Evolutionary conservation across 2,329 filamentous ascomycete genomes (phyloP).

Genomic region (Nothophoma quercina): DNA sequence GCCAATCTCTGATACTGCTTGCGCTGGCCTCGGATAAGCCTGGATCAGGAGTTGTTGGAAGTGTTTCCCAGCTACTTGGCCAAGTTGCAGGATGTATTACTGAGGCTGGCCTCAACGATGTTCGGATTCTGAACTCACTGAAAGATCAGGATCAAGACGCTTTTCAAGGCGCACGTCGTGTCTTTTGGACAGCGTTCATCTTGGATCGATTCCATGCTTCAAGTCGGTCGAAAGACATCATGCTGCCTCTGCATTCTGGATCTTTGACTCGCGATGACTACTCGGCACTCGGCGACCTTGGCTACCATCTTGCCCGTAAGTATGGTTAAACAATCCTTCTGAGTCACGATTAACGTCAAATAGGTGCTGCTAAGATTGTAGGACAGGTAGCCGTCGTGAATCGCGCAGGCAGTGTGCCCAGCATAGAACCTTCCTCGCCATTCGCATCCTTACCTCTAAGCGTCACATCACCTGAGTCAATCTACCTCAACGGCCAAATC

Average conservation of each 20-base stretch:
- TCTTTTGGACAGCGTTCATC: constrained; percentile 48
- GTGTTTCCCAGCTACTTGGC: constrained; percentile 40
- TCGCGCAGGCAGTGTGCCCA: constrained; percentile 39
- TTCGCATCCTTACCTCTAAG: constrained; percentile 37
- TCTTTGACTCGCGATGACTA: constrained; percentile 44
- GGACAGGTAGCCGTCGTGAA: constrained; percentile 41
- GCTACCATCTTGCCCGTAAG: constrained; percentile 48
- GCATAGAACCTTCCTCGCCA: constrained; percentile 39
- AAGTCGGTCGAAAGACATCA: constrained; percentile 42
- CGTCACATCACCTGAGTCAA: constrained; percentile 33
- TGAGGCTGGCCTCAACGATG: constrained; percentile 43
- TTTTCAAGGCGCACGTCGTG: constrained; percentile 41
- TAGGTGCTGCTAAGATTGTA: constrained; percentile 43
- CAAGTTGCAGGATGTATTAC: constrained; percentile 42
- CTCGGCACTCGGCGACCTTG: constrained; percentile 41
- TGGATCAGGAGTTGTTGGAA: constrained; percentile 35
- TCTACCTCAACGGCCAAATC: constrained; percentile 42
- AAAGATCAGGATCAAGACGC: constrained; percentile 43
- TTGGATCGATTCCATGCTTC: constrained; percentile 49
- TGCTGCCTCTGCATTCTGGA: constrained; percentile 41
- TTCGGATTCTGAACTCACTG: constrained; percentile 31
- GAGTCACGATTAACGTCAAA: constrained; percentile 12
- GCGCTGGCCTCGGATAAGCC: constrained; percentile 45
- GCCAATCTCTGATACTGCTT: constrained; percentile 42
- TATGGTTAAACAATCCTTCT: not conserved